Conservation (phyloP, 768 basidiomycete genomes). For the Kwoniella heveanensis region DNA sequence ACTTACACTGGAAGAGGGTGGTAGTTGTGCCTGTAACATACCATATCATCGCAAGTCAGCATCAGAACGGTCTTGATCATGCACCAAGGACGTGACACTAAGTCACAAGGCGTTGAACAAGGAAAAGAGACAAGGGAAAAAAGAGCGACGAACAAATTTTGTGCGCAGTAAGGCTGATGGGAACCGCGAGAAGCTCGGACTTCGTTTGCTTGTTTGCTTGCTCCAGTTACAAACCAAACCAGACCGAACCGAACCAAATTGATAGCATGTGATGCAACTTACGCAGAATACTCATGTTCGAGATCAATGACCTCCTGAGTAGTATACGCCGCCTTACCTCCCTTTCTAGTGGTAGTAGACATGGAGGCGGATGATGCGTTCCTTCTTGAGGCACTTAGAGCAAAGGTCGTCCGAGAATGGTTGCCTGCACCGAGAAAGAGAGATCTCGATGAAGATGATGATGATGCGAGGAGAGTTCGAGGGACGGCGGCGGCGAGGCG, state of each 20-base stretch:
- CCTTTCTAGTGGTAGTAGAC: neutral
- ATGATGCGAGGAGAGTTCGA: neutral
- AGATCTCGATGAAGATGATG: neutral
- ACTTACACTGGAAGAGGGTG: conserved; percentile 80
- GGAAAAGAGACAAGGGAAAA: no score
- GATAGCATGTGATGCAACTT: no score
- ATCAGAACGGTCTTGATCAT: no score
- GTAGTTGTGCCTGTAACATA: conserved; percentile 74
- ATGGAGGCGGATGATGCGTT: neutral
- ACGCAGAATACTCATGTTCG: conserved; percentile 65
- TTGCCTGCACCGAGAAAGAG: neutral
- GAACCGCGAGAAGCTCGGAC: no score
- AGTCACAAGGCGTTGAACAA: no score
- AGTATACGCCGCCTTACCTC: conserved; percentile 43
- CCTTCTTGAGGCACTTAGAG: neutral
- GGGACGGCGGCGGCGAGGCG: neutral
- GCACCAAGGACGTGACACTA: no score
- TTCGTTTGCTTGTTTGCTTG: no score
- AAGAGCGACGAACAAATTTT: no score
- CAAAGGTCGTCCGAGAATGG: neutral
- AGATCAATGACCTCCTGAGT: conserved; percentile 68
- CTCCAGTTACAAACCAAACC: no score
- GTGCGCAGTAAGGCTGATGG: no score
- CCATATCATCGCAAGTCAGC: no score
- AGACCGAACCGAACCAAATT: no score